phyloP scores from a whole-genome alignment of 495 filamentous ascomycete species.

The Podospora pseudoanserina region DNA sequence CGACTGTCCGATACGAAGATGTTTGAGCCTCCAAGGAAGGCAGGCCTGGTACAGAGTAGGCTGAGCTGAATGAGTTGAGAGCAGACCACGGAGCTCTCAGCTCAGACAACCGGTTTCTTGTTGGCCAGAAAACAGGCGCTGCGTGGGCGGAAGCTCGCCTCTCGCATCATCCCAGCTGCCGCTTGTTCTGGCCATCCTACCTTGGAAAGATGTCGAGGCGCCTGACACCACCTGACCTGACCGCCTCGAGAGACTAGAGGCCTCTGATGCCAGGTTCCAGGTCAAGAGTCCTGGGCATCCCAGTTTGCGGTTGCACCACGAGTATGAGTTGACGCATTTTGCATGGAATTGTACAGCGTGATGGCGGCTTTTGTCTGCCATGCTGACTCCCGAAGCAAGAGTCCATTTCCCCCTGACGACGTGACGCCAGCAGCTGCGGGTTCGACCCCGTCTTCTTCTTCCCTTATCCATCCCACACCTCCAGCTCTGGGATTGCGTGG shows the following conservation, averaged over 20 bases:
- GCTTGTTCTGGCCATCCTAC: conserved; percentile 1
- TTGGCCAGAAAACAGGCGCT: conserved; percentile 5
- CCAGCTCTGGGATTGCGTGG: conserved; percentile 8
- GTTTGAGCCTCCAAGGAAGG: not conserved
- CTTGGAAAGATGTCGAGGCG: not conserved
- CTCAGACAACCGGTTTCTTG: conserved; percentile 7
- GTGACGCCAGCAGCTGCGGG: conserved; percentile 3
- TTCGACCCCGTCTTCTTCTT: not conserved
- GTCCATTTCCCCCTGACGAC: conserved; percentile 3
- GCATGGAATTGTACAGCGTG: not conserved
- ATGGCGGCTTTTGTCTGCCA: not conserved
- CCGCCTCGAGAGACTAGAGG: conserved; percentile 3
- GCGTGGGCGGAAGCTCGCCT: not conserved
- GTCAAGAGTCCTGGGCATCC: not conserved
- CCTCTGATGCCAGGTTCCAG: not conserved
- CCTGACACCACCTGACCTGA: conserved; percentile 6
- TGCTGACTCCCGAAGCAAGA: not conserved
- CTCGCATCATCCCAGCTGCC: conserved; percentile 8
- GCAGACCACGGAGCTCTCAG: not conserved
- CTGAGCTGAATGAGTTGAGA: not conserved
- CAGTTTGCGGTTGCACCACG: not conserved
- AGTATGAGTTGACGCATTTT: not conserved
- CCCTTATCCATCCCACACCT: conserved; percentile 10
- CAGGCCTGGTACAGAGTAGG: not conserved
- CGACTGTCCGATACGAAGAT: not conserved